Evolutionary conservation across 2,329 filamentous ascomycete genomes (phyloP).

Genomic region (Sphaerulina populicola): DNA sequence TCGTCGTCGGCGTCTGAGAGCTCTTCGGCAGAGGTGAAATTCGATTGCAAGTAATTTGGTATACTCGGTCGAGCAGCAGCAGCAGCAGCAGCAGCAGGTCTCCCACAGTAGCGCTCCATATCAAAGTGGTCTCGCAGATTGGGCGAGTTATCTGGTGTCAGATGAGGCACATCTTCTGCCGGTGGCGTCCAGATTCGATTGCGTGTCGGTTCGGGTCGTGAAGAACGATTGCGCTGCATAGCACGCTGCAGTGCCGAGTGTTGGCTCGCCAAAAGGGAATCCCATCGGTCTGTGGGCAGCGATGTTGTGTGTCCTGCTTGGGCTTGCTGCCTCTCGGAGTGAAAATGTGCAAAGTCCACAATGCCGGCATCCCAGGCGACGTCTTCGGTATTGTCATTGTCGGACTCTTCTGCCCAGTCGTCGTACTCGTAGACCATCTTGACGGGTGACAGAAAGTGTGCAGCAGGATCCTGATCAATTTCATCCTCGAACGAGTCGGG

Average conservation of each 20-base stretch:
- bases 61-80: constrained; percentile 10
- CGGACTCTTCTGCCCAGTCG: constrained; percentile 26
- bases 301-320: constrained; percentile 21
- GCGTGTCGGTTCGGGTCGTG: constrained; percentile 8
- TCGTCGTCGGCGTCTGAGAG: constrained; percentile 16
- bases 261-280: constrained; percentile 23
- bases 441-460: constrained; percentile 28
- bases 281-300: constrained; percentile 20
- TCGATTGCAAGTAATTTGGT: constrained; percentile 22
- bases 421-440: constrained; percentile 26
- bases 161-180: constrained; percentile 23
- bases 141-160: constrained; percentile 31
- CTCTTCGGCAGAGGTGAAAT: constrained; percentile 13
- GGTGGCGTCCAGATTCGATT: constrained; percentile 17
- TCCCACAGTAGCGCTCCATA: constrained; percentile 18
- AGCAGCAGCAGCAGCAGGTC: neutral
- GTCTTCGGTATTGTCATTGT: constrained; percentile 24
- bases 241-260: constrained; percentile 23
- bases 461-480: constrained; percentile 27
- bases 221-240: constrained; percentile 19
- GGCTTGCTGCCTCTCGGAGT: constrained; percentile 24
- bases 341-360: constrained; percentile 31
- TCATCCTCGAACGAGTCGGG: constrained; percentile 23
- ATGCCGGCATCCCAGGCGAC: constrained; percentile 31
- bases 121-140: constrained; percentile 27